Evolutionary conservation across 208 protist species (phyloP), one percentile per base, ranked within the genome.

Genomic region (Acanthamoeba healyi): DNA sequence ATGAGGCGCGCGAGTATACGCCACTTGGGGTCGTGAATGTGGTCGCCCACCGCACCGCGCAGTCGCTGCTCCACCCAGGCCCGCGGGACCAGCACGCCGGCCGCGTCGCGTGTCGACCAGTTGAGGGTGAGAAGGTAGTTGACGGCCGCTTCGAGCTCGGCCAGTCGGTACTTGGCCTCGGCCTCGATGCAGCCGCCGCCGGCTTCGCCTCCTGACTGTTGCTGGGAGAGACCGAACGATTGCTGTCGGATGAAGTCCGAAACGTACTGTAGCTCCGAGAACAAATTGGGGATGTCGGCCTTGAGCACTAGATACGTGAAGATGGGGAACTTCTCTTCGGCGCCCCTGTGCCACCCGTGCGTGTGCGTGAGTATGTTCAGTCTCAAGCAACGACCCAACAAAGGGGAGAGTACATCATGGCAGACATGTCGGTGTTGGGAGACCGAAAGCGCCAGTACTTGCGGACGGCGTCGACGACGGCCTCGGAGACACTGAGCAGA

Each of bases 101-200:
- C 24, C 26, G 46, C 0, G 46, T 90, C 87, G 44, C 87, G 58
- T 36, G 81, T 63, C 1, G 5, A 29, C 87, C 87, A 81, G 63
- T 74, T 61, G 36, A 93, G 65, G 10, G 63, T 93, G 29, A 61
- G 26, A 5, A 93, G n/a, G 87, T 93, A 93, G 24, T 81, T 81
- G 42, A 93, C 42, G 0, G 63, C 87, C 38, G 87, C 87, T 26
- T 93, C 87, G 22, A 93, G 65, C 44, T 72, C 65, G 58, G 87
- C 65, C 63, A 93, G 44, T 26, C 87, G 87, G 87, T 93, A 93
- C 65, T 93, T 79, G 63, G 44, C 65, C 63, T 93, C 63, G 26
- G 87, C 87, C 29, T 61, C 56, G 91, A 17, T 49, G 58, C 36
- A 72, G 34, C 84, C 46, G 0, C 36, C 56, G 58, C 24, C 29